Conservation (phyloP, 2,329 filamentous ascomycete genomes). For the Ascochyta lentis region DNA sequence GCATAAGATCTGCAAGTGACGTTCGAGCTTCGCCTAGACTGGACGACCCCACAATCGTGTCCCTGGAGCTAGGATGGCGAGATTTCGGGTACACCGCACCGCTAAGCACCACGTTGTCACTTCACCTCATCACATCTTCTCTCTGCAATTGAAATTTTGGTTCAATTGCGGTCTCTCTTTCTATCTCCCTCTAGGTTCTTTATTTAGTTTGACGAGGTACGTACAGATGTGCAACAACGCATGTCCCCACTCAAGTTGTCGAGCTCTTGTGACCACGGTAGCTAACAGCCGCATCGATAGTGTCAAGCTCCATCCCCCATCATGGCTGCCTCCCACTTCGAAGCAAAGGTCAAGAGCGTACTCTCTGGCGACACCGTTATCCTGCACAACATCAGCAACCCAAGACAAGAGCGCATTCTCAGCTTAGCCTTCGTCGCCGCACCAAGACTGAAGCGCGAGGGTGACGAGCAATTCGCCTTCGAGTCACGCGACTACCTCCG, state of each 20-base stretch:
- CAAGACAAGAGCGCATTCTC: conserved; percentile 80
- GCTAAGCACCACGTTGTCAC: conserved; percentile 20
- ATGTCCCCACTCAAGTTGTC: not conserved
- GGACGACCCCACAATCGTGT: conserved; percentile 21
- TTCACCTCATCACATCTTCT: conserved; percentile 16
- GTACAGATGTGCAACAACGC: not conserved
- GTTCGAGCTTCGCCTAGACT: conserved; percentile 23
- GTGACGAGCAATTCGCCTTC: conserved; percentile 91
- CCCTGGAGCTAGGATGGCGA: conserved; percentile 21
- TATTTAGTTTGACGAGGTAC: conserved; percentile 20
- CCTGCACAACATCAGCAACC: conserved; percentile 80
- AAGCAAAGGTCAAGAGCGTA: conserved; percentile 80
- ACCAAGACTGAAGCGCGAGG: conserved; percentile 84
- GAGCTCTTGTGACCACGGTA: conserved; percentile 20
- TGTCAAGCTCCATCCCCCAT: conserved; percentile 21
- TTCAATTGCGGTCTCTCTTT: conserved; percentile 23
- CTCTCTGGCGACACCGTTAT: conserved; percentile 92
- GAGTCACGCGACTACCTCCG: conserved; percentile 93
- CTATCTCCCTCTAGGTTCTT: conserved; percentile 7
- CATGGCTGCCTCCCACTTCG: conserved; percentile 44
- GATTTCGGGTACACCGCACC: conserved; percentile 17
- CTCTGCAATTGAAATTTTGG: conserved; percentile 19
- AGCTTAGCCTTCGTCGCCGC: conserved; percentile 93
- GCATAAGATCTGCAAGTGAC: conserved; percentile 20
- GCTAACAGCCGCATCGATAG: conserved; percentile 9